Percentiles rank a stretch among this genome's conserved stretches.
Evolutionary conservation across 2,329 filamentous ascomycete genomes (phyloP).

Genomic region (Aspergillus sp.): DNA sequence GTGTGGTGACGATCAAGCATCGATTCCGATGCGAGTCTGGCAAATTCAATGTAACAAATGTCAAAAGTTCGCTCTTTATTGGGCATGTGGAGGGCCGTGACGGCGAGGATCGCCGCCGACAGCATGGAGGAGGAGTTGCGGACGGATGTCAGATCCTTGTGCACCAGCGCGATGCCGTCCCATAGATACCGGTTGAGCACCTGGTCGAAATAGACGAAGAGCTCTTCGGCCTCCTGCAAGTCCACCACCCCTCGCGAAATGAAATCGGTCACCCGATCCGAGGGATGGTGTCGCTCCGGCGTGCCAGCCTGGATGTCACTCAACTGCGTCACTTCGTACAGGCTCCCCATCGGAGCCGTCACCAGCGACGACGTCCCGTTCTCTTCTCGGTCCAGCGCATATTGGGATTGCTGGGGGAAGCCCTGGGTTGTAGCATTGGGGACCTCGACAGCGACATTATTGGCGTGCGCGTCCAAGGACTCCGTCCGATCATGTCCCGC

Average conservation of each 20-base stretch:
- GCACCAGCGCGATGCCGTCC: slow-evolving; percentile 47
- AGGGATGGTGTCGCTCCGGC: slow-evolving; percentile 29
- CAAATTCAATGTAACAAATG: slow-evolving; percentile 52
- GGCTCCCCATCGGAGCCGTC: slow-evolving; percentile 47
- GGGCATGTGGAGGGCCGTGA: slow-evolving; percentile 52
- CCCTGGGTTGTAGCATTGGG: slow-evolving; percentile 22
- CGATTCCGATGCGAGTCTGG: slow-evolving; percentile 51
- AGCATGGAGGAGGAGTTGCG: slow-evolving; percentile 48
- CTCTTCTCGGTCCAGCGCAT: slow-evolving; percentile 37
- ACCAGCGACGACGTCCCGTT: slow-evolving; percentile 36
- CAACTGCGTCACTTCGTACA: slow-evolving; percentile 50
- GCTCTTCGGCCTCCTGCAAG: slow-evolving; percentile 42
- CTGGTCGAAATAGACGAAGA: slow-evolving; percentile 41
- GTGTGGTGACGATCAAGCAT: slow-evolving; percentile 54
- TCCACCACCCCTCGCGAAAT: slow-evolving; percentile 51
- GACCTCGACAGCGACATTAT: slow-evolving; percentile 9
- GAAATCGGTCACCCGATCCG: slow-evolving; percentile 47
- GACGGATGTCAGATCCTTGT: slow-evolving; percentile 47
- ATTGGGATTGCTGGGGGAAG: slow-evolving; percentile 29
- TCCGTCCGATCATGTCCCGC: slow-evolving; percentile 18
- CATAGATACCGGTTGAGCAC: slow-evolving; percentile 42
- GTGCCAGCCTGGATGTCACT: slow-evolving; percentile 37
- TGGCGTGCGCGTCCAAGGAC: slow-evolving; percentile 13
- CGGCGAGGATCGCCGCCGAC: slow-evolving; percentile 46
- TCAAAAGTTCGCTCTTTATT: slow-evolving; percentile 48